Evolutionary conservation across 495 filamentous ascomycete genomes (phyloP), one percentile per base, ranked within the genome.

Genomic region (Talaromyces adpressus): DNA sequence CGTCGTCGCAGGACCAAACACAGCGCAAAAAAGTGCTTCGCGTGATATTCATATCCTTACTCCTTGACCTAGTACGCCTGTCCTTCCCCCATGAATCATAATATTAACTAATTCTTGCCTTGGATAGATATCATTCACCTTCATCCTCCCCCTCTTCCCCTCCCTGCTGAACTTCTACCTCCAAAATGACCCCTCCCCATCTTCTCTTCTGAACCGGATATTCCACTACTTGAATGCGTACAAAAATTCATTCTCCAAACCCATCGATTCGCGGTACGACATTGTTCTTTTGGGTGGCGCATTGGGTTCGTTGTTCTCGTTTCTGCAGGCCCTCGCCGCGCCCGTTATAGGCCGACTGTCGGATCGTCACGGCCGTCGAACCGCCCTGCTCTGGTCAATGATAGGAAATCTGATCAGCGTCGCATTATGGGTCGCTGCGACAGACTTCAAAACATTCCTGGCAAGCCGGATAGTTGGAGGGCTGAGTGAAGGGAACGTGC

Each of bases 251-350:
- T 99, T 99, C 72, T 87, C 91, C 57, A 87, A 88, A 51, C 92
- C 94, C 47, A 99, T 98, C 76, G 93, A 94, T 69, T 91, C 91
- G 56, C 89, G 91, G 74, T 98, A 98, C 78, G 95, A 99, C 71
- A 93, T 98, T 64, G 93, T 98, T 49, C 85, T 99, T 52, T 87
- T 99, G 14, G 95, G 95, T 32, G 95, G 95, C 14, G 95, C 94
- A 22, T 79, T 99, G 6, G 95, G 93, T 58, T 95, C 91, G 14
- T 83, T 97, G 6, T 97, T 97, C 81, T 94, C 92, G 14, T 79
- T 97, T 57, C 87, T 96, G 30, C 94, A 99, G 72, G 95, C 94
- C 58, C 78, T 98, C 63, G 93, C 93, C 1, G 94, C 92, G 2
- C 94, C 94, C 14, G 75, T 97, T 57, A 97, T 99, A 63, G 94